Evolutionary conservation across 2,329 filamentous ascomycete species (phyloP).

Genomic region (Hypoxylon sp.): DNA sequence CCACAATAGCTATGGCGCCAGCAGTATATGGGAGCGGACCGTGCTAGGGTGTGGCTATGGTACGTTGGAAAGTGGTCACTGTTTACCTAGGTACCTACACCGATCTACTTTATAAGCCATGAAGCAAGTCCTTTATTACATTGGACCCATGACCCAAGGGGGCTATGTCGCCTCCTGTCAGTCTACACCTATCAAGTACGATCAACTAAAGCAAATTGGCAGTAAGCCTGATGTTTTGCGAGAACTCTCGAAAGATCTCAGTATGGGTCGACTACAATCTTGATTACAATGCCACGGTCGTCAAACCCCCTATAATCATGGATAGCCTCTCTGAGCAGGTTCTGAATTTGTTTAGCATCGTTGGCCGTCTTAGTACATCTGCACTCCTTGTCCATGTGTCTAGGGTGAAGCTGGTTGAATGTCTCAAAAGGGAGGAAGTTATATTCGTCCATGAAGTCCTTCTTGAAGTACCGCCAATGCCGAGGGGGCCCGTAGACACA

Average conservation of each 20-base stretch:
- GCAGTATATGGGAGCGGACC: not conserved
- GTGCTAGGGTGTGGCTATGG: not conserved
- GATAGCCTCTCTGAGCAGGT: not conserved
- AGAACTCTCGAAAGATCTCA: not conserved
- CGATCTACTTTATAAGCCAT: no score
- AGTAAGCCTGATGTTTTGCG: not conserved
- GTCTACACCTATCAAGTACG: no score
- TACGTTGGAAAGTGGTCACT: no score
- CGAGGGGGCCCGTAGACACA: slow-evolving; percentile 7
- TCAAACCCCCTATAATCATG: not conserved
- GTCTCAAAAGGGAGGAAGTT: slow-evolving; percentile 1
- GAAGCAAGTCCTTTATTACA: no score
- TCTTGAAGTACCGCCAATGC: not conserved
- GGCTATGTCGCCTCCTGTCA: no score
- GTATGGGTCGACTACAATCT: slow-evolving; percentile 12
- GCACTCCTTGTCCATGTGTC: not conserved
- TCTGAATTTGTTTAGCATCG: not conserved
- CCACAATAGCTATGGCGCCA: no score
- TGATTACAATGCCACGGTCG: not conserved
- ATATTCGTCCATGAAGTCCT: slow-evolving; percentile 4
- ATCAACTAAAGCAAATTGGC: not conserved
- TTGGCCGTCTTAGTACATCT: not conserved
- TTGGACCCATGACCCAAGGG: no score
- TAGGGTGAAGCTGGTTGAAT: slow-evolving; percentile 1
- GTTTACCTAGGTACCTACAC: no score